Base-by-base conservation (phyloP, 768 basidiomycete species). In the Termitomyces sp. region DNA sequence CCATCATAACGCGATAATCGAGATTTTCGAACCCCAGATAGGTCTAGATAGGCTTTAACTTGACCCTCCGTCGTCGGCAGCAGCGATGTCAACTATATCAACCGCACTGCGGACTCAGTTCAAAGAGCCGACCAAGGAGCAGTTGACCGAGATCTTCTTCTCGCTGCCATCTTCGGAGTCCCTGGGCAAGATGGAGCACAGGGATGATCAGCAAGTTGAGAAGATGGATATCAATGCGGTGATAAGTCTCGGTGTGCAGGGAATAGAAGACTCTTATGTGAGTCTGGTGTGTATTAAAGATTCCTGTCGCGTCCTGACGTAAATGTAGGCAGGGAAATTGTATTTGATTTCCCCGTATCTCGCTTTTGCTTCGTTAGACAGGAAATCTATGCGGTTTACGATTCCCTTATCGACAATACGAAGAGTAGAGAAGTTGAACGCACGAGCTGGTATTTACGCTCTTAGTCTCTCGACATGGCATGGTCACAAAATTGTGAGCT, bases 361-460 rank as follows among this genome's bases (percentile, higher is more conserved):
- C 9, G 83, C 90, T 19, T 99, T 98, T 71, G 74, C 85, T 12
- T 96, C 93, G 5, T 71, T 96, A 24, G 97, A 99, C 70, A 84
- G 88, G 65, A 93, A 93, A 67, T 94, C 92, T 22, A 93, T 94
- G 55, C 80, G 87, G 43, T 93, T 93, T 71, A 93, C 93, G 8
- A 73, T 98, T 9, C 96, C 97, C 30, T 78, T 99, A 42, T 93
- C 88, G 51, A 93, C 93, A 5, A 84, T 99, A 62, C 83, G 97
- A 50, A 77, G 97, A 53, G 97, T 99, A 21, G 97, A 99, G 71
- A 77, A 93, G 46, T 79, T 98, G 51, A 97, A 96, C 68, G 88
- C 93, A 11, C 83, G 93, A 14, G 90, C 93, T 28, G 97, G 97
- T 5, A 88, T 97, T 37, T 98, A 98, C 67, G 95, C 96, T n/a